These are phyloP conservation scores for Coffea canephora DNA, from an alignment of 257 asterid species.

Conservation along the genomic window DNA sequence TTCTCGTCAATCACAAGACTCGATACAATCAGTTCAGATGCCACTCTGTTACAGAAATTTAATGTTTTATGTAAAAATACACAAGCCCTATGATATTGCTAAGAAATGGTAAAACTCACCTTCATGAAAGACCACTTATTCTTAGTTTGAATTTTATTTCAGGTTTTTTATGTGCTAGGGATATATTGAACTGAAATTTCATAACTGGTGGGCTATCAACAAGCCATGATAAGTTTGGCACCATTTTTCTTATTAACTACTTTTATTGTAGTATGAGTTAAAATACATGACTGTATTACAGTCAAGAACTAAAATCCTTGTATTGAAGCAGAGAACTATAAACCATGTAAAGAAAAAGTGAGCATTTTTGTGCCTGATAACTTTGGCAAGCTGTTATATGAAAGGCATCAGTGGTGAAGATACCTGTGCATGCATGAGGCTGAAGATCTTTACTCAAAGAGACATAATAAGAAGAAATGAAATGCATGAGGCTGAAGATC, in stretches of 20 bases:
- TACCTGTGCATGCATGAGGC: constrained; percentile 13
- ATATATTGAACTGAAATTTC: not conserved
- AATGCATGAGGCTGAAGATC: constrained; percentile 1
- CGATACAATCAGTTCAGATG: not conserved
- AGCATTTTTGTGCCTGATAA: constrained; percentile 29
- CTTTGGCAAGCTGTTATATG: constrained; percentile 23
- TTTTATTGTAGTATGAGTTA: not conserved
- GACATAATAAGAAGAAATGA: constrained; percentile 2
- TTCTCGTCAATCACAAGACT: not conserved
- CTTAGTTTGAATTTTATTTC: not conserved
- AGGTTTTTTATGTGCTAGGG: not conserved
- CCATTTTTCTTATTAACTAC: not conserved
- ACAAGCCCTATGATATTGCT: not conserved
- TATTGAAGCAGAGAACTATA: not conserved
- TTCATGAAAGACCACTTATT: not conserved
- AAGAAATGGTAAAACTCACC: not conserved
- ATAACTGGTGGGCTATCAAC: too few relatives aligned
- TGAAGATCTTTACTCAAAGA: constrained; percentile 21
- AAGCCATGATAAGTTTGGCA: not conserved
- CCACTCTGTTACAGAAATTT: not conserved
- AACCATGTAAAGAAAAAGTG: not conserved
- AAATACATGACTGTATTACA: not conserved
- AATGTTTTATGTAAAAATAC: too few relatives aligned
- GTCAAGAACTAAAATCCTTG: not conserved
- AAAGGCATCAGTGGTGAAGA: constrained; percentile 35